Conservation (phyloP, 805 yeast species). For the Torulaspora indica region DNA sequence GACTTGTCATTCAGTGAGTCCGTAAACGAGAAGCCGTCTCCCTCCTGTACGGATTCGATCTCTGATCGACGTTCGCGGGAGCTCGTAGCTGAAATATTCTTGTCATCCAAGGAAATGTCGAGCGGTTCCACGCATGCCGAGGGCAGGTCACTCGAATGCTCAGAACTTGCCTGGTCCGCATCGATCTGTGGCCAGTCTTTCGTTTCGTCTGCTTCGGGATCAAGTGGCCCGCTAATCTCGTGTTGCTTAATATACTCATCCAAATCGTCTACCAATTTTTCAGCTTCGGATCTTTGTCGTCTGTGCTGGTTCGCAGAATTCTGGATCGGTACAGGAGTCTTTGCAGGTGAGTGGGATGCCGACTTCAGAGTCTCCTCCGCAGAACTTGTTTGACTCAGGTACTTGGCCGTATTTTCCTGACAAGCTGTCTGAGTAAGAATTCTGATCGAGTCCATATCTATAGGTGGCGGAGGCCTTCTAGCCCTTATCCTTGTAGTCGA, state of each 20-base stretch:
- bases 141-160: slow-evolving; percentile 3
- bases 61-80: slow-evolving; percentile 6
- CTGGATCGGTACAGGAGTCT: slow-evolving; percentile 7
- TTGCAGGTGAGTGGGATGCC: slow-evolving; percentile 1
- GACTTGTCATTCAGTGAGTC: slow-evolving; percentile 18
- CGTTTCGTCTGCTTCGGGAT: slow-evolving; percentile 1
- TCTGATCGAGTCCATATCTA: slow-evolving; percentile 18
- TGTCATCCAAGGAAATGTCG: not conserved
- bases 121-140: slow-evolving; percentile 7
- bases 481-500: not conserved
- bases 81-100: not conserved
- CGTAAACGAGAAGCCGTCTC: slow-evolving; percentile 23
- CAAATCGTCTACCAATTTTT: slow-evolving; percentile 34
- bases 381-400: slow-evolving; percentile 3
- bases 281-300: slow-evolving; percentile 34
- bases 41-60: slow-evolving; percentile 6
- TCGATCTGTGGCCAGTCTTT: not conserved
- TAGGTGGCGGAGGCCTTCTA: slow-evolving; percentile 26
- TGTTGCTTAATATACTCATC: slow-evolving; percentile 26
- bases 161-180: not conserved
- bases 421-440: slow-evolving; percentile 3
- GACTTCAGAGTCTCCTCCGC: slow-evolving; percentile 7
- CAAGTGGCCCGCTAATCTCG: slow-evolving; percentile 9
- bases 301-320: slow-evolving; percentile 16
- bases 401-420: not conserved